phyloP scores from a whole-genome alignment of 257 asterid species.

The Lantana camara region DNA sequence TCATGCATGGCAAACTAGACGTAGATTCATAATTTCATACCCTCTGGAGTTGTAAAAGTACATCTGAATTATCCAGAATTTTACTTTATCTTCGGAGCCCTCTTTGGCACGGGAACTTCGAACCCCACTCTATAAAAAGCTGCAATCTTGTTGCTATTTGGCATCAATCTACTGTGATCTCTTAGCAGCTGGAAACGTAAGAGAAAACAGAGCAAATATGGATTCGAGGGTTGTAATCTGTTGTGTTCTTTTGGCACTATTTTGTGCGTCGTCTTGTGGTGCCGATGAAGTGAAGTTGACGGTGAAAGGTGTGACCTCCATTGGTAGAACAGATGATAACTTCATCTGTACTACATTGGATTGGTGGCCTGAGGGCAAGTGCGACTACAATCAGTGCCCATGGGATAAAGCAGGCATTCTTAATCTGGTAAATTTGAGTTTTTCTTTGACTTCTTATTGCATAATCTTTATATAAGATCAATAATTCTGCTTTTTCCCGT shows the following conservation, averaged over 20 bases:
- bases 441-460: no score
- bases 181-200: no score
- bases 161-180: background rate
- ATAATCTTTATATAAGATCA: no score
- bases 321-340: slow-evolving; percentile 52
- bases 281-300: slow-evolving; percentile 40
- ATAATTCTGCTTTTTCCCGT: no score
- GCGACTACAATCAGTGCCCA: slow-evolving; percentile 69
- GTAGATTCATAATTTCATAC: background rate
- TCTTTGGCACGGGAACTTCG: background rate
- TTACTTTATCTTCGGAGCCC: background rate
- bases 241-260: slow-evolving; percentile 23
- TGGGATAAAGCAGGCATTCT: slow-evolving; percentile 71
- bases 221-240: slow-evolving; percentile 29
- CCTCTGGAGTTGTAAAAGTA: no score
- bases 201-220: slow-evolving; percentile 22
- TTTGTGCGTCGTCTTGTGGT: slow-evolving; percentile 31
- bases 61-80: background rate
- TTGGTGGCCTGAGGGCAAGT: slow-evolving; percentile 82
- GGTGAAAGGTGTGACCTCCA: slow-evolving; percentile 7
- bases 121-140: background rate
- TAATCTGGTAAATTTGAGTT: slow-evolving; percentile 44
- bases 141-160: background rate
- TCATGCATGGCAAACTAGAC: background rate
- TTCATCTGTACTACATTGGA: slow-evolving; percentile 76